A percentile compares a stretch with the other conserved stretches of the same genome.
phyloP scores from a whole-genome alignment of 2,329 filamentous ascomycete genomes.

The Colletotrichum sp. region DNA sequence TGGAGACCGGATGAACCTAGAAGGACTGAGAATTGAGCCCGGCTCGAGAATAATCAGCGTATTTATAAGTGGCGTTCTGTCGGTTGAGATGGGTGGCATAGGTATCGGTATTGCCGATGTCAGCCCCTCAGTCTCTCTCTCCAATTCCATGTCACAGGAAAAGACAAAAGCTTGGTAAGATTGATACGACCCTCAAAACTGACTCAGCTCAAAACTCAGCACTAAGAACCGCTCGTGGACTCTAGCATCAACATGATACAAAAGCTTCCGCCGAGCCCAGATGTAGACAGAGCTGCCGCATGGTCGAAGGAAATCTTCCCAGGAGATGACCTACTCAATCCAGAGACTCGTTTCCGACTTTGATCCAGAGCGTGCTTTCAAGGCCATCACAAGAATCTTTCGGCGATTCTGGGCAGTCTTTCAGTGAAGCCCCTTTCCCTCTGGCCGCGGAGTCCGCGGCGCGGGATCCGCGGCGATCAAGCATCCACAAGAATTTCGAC shows the following conservation, averaged over 20 bases:
- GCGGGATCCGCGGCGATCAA: background rate
- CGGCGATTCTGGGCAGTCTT: background rate
- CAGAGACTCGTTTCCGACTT: background rate
- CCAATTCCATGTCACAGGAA: background rate
- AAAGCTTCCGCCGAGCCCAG: background rate
- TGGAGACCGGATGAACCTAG: background rate
- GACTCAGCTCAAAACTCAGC: background rate
- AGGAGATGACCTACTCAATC: background rate
- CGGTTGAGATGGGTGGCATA: background rate
- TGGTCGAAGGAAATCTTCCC: background rate
- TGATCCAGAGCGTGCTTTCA: background rate
- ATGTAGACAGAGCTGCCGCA: background rate
- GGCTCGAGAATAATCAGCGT: background rate
- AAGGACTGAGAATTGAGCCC: background rate
- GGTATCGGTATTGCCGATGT: background rate
- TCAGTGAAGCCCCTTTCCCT: background rate
- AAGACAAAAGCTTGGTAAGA: background rate
- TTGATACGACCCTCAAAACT: background rate
- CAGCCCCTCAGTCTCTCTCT: background rate
- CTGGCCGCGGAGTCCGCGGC: background rate
- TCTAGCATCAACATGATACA: background rate
- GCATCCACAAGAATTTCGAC: background rate
- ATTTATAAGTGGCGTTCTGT: background rate
- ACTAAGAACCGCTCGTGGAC: background rate
- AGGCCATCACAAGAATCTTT: background rate